Percentiles rank a stretch among this genome's conserved stretches.
Evolutionary conservation across 1,139 yeast species (phyloP).

Genomic region (Lodderomyces parapsilosis): DNA sequence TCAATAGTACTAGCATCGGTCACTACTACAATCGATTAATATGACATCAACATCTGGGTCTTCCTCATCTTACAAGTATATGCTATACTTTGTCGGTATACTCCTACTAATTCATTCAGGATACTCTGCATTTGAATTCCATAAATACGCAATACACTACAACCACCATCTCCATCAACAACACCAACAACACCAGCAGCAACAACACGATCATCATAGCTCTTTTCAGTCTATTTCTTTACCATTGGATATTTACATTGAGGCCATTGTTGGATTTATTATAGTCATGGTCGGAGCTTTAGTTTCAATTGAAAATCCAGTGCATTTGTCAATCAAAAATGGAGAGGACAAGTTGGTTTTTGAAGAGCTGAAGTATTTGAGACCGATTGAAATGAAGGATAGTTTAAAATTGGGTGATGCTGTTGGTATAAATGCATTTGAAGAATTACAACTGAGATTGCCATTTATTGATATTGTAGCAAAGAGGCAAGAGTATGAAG

Average conservation of each 20-base stretch:
- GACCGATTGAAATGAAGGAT: conserved; percentile 46
- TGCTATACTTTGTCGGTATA: conserved; percentile 31
- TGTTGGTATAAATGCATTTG: conserved; percentile 45
- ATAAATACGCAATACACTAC: conserved; percentile 27
- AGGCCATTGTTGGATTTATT: conserved; percentile 39
- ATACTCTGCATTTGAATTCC: conserved; percentile 52
- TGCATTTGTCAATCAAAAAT: conserved; percentile 23
- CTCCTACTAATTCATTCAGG: conserved; percentile 44
- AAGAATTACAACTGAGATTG: conserved; percentile 40
- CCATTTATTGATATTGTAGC: conserved; percentile 43
- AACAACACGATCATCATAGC: neutral
- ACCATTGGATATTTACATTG: conserved; percentile 42
- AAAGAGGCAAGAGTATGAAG: conserved; percentile 40
- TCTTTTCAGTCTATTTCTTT: conserved; percentile 11
- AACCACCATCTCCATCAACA: conserved; percentile 16
- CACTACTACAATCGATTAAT: no score
- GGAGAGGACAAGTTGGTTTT: conserved; percentile 18
- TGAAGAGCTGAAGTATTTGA: conserved; percentile 31
- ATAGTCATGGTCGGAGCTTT: conserved; percentile 39
- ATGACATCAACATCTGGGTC: conserved; percentile 2
- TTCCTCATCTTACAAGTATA: conserved; percentile 5
- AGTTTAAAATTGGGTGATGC: conserved; percentile 46
- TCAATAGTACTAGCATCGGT: no score
- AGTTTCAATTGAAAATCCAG: conserved; percentile 23
- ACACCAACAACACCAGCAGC: conserved; percentile 6